These are phyloP conservation scores for Pleurotus cornucopiae DNA, from an alignment of 768 basidiomycete genomes.

Conservation along the genomic window DNA sequence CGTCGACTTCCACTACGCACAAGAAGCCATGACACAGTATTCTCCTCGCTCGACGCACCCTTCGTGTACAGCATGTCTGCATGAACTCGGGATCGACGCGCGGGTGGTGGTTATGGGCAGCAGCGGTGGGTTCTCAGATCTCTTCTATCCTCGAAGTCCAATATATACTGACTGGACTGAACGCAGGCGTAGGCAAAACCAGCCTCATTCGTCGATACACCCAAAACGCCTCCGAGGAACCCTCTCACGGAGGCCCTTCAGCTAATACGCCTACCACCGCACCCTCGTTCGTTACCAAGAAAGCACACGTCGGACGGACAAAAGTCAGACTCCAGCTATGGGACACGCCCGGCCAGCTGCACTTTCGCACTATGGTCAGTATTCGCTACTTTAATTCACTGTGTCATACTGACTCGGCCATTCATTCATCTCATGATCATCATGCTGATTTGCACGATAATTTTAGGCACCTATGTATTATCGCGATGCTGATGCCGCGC, in stretches of 20 bases:
- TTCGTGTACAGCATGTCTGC: background rate
- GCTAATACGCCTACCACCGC: background rate
- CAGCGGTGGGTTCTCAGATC: background rate
- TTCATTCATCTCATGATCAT: too few relatives aligned
- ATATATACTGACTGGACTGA: background rate
- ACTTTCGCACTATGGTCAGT: conserved; percentile 6
- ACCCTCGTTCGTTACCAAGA: conserved; percentile 4
- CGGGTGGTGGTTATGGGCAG: conserved; percentile 5
- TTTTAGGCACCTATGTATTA: conserved; percentile 6
- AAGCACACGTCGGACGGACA: background rate
- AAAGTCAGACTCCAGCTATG: conserved; percentile 7
- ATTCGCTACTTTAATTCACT: too few relatives aligned
- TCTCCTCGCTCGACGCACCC: background rate
- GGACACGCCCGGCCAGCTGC: conserved; percentile 1
- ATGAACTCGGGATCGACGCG: conserved; percentile 5
- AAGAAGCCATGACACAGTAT: background rate
- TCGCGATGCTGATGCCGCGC: conserved; percentile 3
- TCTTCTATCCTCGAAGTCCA: background rate
- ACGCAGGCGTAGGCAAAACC: conserved; percentile 2
- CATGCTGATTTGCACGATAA: too few relatives aligned
- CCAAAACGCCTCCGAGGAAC: background rate
- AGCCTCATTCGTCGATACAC: conserved; percentile 1
- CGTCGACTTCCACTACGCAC: background rate
- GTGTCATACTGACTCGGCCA: too few relatives aligned
- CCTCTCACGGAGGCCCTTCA: background rate